Percentiles rank a stretch among this genome's conserved stretches.
phyloP scores from a whole-genome alignment of 2,329 filamentous ascomycete species.

The Aspergillus brasiliensis region DNA sequence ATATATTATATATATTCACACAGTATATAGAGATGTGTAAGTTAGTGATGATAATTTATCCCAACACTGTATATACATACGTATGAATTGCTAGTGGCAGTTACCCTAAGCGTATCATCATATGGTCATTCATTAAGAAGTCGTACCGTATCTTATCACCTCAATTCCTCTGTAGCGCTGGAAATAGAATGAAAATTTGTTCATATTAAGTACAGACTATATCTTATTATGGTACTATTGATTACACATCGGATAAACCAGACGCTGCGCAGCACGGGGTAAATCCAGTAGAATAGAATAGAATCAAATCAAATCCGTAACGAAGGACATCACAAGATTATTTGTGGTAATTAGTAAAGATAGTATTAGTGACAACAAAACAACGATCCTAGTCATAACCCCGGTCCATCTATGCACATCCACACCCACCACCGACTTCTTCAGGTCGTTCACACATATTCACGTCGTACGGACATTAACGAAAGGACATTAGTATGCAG shows the following conservation, averaged over 20 bases:
- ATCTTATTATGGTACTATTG: neutral
- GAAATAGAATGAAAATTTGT: too few species aligned
- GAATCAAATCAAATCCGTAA: neutral
- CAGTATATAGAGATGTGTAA: too few species aligned
- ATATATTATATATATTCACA: too few species aligned
- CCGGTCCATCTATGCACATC: neutral
- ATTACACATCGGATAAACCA: neutral
- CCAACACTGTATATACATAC: too few species aligned
- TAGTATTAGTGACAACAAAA: neutral
- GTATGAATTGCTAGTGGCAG: too few species aligned
- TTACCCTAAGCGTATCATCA: too few species aligned
- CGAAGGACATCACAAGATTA: neutral
- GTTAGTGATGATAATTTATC: too few species aligned
- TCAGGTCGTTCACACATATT: neutral
- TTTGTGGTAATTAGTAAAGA: neutral
- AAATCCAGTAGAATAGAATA: neutral
- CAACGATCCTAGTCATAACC: neutral
- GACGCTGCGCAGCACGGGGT: neutral
- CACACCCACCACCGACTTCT: neutral
- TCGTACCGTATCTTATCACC: too few species aligned
- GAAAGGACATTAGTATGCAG: neutral
- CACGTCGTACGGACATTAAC: neutral
- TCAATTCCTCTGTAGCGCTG: too few species aligned
- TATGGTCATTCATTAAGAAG: too few species aligned
- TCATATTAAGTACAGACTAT: too few species aligned